Evolutionary conservation across 1,139 yeast genomes (phyloP).

Genomic region (Barnettozyma hawaiiensis): DNA sequence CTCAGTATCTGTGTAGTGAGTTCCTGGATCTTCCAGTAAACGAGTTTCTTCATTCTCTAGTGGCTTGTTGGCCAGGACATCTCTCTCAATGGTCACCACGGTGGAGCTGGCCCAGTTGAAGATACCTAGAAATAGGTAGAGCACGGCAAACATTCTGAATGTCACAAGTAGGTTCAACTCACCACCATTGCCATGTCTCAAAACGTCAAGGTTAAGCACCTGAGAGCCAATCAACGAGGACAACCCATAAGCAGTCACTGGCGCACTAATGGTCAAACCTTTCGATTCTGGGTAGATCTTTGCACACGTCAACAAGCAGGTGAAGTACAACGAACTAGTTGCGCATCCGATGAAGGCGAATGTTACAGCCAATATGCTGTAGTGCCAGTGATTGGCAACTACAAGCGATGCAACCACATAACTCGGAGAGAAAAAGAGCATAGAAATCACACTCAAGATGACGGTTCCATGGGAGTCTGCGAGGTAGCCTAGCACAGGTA

Average conservation of each 20-base stretch:
- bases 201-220: constrained; percentile 39
- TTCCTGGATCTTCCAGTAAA: constrained; percentile 11
- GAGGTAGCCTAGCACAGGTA: constrained; percentile 76
- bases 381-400: constrained; percentile 21
- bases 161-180: constrained; percentile 46
- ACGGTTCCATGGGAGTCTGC: constrained; percentile 88
- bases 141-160: constrained; percentile 50
- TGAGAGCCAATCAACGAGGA: constrained; percentile 55
- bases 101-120: constrained; percentile 60
- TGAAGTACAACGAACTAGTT: constrained; percentile 74
- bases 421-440: constrained; percentile 66
- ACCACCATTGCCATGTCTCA: constrained; percentile 30
- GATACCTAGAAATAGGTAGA: constrained; percentile 52
- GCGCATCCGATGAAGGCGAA: constrained; percentile 69
- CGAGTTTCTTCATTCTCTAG: constrained; percentile 16
- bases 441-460: constrained; percentile 56
- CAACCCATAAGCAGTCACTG: constrained; percentile 82
- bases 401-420: constrained; percentile 48
- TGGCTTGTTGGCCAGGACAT: constrained; percentile 36
- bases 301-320: constrained; percentile 78
- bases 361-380: constrained; percentile 29
- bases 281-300: constrained; percentile 68
- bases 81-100: constrained; percentile 57
- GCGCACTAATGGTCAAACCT: constrained; percentile 80
- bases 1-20: constrained; percentile 2